Conservation (phyloP, 2,329 filamentous ascomycete species). For the Coniochaeta sp. region DNA sequence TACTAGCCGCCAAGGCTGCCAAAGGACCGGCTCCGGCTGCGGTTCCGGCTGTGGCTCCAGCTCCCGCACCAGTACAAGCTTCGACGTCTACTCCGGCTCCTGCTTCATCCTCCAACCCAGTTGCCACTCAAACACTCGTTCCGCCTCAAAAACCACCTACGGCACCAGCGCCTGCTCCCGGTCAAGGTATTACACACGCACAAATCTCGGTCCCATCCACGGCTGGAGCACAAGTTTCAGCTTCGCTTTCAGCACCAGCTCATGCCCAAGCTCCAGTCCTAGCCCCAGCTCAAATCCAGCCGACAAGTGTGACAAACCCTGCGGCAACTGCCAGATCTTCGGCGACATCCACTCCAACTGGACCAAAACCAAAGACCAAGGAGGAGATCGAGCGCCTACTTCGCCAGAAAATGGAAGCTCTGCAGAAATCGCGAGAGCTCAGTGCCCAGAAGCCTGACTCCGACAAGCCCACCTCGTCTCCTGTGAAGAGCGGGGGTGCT, state of each 20-base stretch:
- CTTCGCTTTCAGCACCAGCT: background rate
- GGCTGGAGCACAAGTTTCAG: too few species aligned
- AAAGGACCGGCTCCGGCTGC: conserved; percentile 25
- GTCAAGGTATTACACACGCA: background rate
- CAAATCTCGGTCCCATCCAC: background rate
- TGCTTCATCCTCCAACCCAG: too few species aligned
- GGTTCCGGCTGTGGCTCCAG: background rate
- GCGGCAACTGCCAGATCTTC: background rate
- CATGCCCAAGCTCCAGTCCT: background rate
- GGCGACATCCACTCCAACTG: background rate
- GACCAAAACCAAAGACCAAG: conserved; percentile 37
- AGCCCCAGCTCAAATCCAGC: background rate
- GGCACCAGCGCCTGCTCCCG: background rate
- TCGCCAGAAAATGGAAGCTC: conserved; percentile 69
- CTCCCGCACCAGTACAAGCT: background rate
- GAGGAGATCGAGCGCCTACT: conserved; percentile 66
- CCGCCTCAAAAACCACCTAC: conserved; percentile 7
- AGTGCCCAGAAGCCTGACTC: conserved; percentile 25
- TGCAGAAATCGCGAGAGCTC: conserved; percentile 51
- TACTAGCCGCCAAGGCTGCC: conserved; percentile 64
- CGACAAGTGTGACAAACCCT: conserved; percentile 7
- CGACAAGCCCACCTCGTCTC: conserved; percentile 9
- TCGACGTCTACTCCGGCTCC: too few species aligned
- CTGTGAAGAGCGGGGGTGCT: conserved; percentile 6
- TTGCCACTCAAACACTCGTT: conserved; percentile 3